These are phyloP conservation scores for Gleditsia sinensis DNA, from an alignment of 306 rosid species.

Conservation along the genomic window DNA sequence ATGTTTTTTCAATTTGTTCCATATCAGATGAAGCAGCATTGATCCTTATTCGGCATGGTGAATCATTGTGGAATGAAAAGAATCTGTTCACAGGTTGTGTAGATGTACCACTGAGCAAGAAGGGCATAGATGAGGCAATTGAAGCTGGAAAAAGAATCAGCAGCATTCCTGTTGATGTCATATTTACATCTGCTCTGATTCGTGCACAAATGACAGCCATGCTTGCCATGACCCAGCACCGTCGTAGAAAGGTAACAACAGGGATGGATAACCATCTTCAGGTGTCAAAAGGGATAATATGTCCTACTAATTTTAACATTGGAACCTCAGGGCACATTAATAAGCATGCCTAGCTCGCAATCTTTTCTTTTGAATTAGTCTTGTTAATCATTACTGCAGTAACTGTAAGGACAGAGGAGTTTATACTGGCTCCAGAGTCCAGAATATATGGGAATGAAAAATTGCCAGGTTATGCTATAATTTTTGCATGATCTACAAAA, in stretches of 20 bases:
- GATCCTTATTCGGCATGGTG: slow-evolving; percentile 94
- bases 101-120: slow-evolving; percentile 91
- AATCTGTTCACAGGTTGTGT: slow-evolving; percentile 98
- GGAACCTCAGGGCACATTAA: slow-evolving; percentile 4
- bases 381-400: slow-evolving; percentile 1
- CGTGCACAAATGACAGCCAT: slow-evolving; percentile 99
- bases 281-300: slow-evolving; percentile 11
- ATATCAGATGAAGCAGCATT: slow-evolving; percentile 86
- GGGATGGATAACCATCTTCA: background rate
- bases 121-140: slow-evolving; percentile 96
- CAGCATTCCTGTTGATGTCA: slow-evolving; percentile 90
- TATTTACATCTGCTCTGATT: slow-evolving; percentile 90
- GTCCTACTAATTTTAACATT: background rate
- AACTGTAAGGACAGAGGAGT: slow-evolving; percentile 6
- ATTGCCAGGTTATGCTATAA: slow-evolving; percentile 19
- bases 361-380: background rate
- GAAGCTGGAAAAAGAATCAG: slow-evolving; percentile 99
- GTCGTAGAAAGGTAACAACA: slow-evolving; percentile 74
- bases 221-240: slow-evolving; percentile 99
- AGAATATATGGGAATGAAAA: slow-evolving; percentile 1
- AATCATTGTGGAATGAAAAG: slow-evolving; percentile 94
- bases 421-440: background rate
- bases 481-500: slow-evolving; percentile 13
- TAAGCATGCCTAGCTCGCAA: slow-evolving; percentile 2
- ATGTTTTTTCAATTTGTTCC: slow-evolving; percentile 18